Evolutionary conservation across 2,329 filamentous ascomycete species (phyloP), one percentile per base, ranked within the genome.

Genomic region (Fusarium sp.): DNA sequence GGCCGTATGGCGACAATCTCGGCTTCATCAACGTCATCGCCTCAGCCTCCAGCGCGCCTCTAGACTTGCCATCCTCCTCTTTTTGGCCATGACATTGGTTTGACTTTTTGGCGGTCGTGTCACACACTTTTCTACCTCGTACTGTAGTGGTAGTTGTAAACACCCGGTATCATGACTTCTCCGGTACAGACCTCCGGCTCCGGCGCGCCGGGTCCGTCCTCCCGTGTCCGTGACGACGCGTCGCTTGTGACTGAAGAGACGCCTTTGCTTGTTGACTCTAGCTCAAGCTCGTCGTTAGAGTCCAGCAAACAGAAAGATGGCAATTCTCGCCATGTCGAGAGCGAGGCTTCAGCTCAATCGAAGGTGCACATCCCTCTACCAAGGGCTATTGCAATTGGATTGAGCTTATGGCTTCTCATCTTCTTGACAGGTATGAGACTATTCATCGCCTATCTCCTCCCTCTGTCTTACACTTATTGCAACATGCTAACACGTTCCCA

Each of bases 371-470:
- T 81, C 38, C 68, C 77, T 11, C 56, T 72, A 14, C 62, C 73
- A 13, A 78, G 85, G 49, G 82, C 77, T 9, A 42, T 81, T 4
- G 80, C 84, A 43, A 86, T 91, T 55, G 79, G 84, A 15, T 65
- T 68, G 17, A 71, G 65, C 64, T 53, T 76, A 14, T 75, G 73
- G 61, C 52, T 75, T 26, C 73, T 76, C 59, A 74, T 76, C 48
- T 76, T 76, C 52, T 39, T 77, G n/a, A 68, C 72, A 72, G 73
- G 73, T 75, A 72, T 22, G 20, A 42, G 11, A 9, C 24, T 31
- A 7, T 22, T 14, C 36, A 34, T 22, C 31, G 7, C 17, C 17
- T 8, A 40, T 15, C 14, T 24, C 39, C 22, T 22, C 17, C 18
- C 38, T 28, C 14, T 24, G 4, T 28, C 3, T 5, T 18, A 17